Evolutionary conservation across 257 asterid genomes (phyloP).

Genomic region (Handroanthus guayacan): DNA sequence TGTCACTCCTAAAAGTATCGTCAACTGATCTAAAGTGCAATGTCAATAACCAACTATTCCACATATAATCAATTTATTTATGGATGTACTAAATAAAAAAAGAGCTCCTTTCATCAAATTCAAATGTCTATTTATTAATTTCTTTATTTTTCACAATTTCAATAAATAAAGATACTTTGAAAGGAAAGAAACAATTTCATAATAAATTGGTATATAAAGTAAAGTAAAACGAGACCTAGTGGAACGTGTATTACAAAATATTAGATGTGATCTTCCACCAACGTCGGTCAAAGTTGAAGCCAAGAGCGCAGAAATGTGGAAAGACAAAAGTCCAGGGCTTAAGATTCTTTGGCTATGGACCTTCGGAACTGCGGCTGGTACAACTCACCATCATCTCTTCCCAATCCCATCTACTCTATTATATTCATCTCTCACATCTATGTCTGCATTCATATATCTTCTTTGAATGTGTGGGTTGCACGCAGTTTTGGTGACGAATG

Average conservation of each 20-base stretch:
- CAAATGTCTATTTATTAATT: too few species aligned
- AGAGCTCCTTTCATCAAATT: too few species aligned
- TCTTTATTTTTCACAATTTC: too few species aligned
- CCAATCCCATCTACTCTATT: not conserved
- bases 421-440: not conserved
- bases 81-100: too few species aligned
- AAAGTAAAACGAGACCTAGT: not conserved
- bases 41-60: too few species aligned
- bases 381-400: not conserved
- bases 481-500: conserved; percentile 67
- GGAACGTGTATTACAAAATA: not conserved
- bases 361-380: conserved; percentile 87
- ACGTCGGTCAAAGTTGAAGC: not conserved
- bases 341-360: conserved; percentile 93
- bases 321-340: conserved; percentile 82
- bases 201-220: too few species aligned
- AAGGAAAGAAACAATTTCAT: too few species aligned
- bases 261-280: not conserved
- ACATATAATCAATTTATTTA: too few species aligned
- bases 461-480: not conserved
- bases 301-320: conserved; percentile 56
- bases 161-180: too few species aligned
- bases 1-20: too few species aligned
- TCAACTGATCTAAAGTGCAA: too few species aligned
- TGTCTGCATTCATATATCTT: not conserved